Base-by-base conservation (phyloP, 2,329 filamentous ascomycete genomes). In the Aureobasidium sp. region DNA sequence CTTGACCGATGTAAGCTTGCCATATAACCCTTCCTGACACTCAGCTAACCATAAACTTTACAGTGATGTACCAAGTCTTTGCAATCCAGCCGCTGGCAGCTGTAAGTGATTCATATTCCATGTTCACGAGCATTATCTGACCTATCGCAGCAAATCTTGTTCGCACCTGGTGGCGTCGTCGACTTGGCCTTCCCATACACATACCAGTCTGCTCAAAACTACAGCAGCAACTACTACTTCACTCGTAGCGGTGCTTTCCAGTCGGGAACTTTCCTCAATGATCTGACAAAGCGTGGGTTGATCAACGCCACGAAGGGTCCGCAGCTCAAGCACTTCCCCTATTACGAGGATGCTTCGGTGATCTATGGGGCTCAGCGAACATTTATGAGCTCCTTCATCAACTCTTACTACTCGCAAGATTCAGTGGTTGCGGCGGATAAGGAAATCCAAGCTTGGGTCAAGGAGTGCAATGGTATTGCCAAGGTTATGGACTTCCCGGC, bases 51-150 rank as follows among this genome's bases (percentile, higher is more conserved):
- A 9, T 11, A 5, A 1, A 8, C 2, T 29, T 41, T 9, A 41
- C 25, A 55, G 51, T 55, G 37, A 56, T 56, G 52, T 56, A 34
- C n/a, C 17, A 56, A 34, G 52, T 56, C 25, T 56, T 56, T 25
- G 52, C 52, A 2, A 56, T 56, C 5, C 52, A 56, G 27, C 52
- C 52, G 11, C 27, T 56, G 27, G 52, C 52, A 56, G 15, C 20
- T 25, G 49, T 52, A 52, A 52, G 49, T 52, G 2, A 15, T 14
- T 12, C 17, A 36, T 31, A 2, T 17, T 9, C 36, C 29, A 1
- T 31, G 4, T n/a, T 22, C 29, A 20, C 29, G 20, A 25, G 7
- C 12, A 8, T 27, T 34, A 3, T 27, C 49, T 52, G 20, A 52
- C 20, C 5, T 27, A 1, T 9, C 15, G 15, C 20, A 56, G 52